Evolutionary conservation across 2,329 filamentous ascomycete genomes (phyloP).

Genomic region (Allantophomopsis lycopodina): DNA sequence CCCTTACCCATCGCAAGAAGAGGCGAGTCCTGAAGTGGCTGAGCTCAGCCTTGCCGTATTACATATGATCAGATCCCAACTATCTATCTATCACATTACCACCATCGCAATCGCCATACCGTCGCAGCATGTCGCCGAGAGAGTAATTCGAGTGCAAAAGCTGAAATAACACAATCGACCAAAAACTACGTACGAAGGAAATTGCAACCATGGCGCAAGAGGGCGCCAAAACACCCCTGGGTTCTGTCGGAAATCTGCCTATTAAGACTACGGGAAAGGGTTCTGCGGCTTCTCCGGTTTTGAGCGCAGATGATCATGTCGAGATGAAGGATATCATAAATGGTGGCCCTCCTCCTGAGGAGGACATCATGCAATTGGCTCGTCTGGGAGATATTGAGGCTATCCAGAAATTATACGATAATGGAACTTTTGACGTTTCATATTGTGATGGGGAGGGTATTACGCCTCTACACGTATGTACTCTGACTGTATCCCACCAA

Average conservation of each 20-base stretch:
- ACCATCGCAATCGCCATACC: no score
- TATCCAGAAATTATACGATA: conserved; percentile 84
- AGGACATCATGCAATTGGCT: conserved; percentile 93
- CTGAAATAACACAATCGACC: no score
- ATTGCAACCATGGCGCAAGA: conserved; percentile 9
- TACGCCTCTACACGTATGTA: conserved; percentile 78
- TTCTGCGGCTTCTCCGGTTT: conserved; percentile 35
- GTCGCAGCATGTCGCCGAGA: no score
- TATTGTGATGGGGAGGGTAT: conserved; percentile 87
- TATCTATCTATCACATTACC: no score
- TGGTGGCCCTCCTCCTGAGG: conserved; percentile 14
- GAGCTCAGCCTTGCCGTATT: no score
- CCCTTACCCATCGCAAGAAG: no score
- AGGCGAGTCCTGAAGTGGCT: no score
- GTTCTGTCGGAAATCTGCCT: conserved; percentile 17
- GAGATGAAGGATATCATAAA: conserved; percentile 18
- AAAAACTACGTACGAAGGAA: no score
- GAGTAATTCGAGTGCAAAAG: no score
- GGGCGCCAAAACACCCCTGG: conserved; percentile 6
- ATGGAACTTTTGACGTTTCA: conserved; percentile 66
- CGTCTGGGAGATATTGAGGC: conserved; percentile 72
- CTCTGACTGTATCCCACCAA: conserved; percentile 1
- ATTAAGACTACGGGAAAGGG: conserved; percentile 42
- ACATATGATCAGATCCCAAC: no score
- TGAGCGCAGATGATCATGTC: conserved; percentile 27